Base-by-base conservation (phyloP, 345 rosid species). In the Syzygium jambos region DNA sequence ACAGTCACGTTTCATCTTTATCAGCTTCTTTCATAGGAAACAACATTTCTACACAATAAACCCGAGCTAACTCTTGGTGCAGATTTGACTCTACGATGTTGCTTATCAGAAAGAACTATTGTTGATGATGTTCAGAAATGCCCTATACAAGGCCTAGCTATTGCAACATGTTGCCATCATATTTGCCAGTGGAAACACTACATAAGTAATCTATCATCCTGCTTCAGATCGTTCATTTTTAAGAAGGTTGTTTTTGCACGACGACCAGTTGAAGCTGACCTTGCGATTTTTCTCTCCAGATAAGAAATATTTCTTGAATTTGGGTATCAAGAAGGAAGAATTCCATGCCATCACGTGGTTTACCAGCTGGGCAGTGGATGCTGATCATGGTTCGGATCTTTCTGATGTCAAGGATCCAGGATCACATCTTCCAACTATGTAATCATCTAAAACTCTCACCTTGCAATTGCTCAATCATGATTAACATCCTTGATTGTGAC, bases 341-440 rank as follows among this genome's bases (percentile, higher is more conserved):
- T 97, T 97, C 88, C 96, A 94, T 90, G 92, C 93, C 29, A 91
- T 97, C 51, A 93, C 98, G 80, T 95, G 96, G 97, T 94, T 97
- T 87, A 95, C 99, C 83, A 95, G 99, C 93, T 96, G 99, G 99
- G 99, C 99, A 5, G 99, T 97, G 27, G 99, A 97, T 88, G 98
- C 95, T 88, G 98, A 97, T 90, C 98, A 97, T 73, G 85, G 95
- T 89, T 93, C 98, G 22, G 95, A 93, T 86, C 90, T 95, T 89
- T 90, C 94, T 8, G 90, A 89, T 88, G 88, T 88, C 59, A 87
- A 87, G 43, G 92, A 93, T 87, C 85, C 91, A 56, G 88, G 51
- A 85, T 77, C 89, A 84, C 89, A 84, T 87, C 87, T 88, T 52
- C 89, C 90, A 61, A 87, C 92, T 13, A 87, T 84, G 96, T 93